A percentile compares a stretch with the other conserved stretches of the same genome.
phyloP scores from a whole-genome alignment of 106 monocot genomes.

The Phalaenopsis equestris region DNA sequence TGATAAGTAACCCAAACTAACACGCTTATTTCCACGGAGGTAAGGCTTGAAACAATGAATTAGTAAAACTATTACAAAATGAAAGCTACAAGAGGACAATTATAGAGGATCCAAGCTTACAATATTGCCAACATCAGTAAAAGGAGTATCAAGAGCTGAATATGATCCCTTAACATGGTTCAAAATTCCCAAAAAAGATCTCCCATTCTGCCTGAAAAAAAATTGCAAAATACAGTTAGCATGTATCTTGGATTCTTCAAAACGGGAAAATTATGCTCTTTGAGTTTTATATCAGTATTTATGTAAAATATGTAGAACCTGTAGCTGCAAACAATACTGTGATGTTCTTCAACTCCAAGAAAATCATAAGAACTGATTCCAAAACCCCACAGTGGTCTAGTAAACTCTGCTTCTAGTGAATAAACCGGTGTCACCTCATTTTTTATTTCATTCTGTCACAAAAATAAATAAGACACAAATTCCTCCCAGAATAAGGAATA shows the following conservation, averaged over 20 bases:
- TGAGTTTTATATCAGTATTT: neutral
- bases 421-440: constrained; percentile 59
- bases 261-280: neutral
- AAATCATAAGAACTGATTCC: constrained; percentile 91
- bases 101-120: constrained; percentile 27
- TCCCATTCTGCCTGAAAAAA: constrained; percentile 57
- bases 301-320: constrained; percentile 32
- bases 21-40: neutral
- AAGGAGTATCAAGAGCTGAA: constrained; percentile 55
- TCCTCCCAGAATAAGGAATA: neutral
- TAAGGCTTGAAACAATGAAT: neutral
- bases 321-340: constrained; percentile 61
- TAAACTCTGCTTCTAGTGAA: constrained; percentile 79
- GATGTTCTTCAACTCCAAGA: constrained; percentile 21
- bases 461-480: neutral
- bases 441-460: constrained; percentile 55
- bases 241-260: neutral
- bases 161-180: constrained; percentile 45
- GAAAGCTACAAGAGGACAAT: neutral
- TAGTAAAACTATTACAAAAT: neutral
- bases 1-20: neutral
- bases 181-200: constrained; percentile 77
- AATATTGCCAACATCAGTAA: constrained; percentile 66
- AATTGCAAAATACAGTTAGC: neutral
- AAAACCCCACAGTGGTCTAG: constrained; percentile 86